Evolutionary conservation across 176 grass and related monocot species (phyloP).

Genomic region (Eremochloa ophiuroides): DNA sequence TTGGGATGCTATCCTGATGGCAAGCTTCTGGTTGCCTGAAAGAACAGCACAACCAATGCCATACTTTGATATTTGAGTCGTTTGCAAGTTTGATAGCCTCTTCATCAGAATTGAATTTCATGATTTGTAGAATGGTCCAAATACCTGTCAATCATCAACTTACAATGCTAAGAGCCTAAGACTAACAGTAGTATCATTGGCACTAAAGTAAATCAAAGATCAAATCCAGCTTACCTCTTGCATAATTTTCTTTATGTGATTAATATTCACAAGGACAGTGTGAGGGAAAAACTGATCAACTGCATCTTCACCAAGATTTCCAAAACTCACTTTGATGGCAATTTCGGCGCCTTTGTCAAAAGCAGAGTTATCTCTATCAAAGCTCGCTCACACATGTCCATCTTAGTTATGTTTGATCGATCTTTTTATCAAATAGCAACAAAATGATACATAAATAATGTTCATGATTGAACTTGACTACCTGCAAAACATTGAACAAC

Average conservation of each 20-base stretch:
- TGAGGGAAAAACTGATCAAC: conserved; percentile 89
- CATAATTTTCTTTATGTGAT: conserved; percentile 91
- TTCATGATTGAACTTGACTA: no score
- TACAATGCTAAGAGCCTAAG: neutral
- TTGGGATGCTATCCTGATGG: conserved; percentile 76
- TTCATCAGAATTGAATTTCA: conserved; percentile 86
- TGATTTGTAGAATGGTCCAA: conserved; percentile 85
- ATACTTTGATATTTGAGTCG: conserved; percentile 85
- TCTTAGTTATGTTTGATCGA: no score
- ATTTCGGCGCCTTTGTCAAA: conserved; percentile 82
- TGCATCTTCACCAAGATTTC: conserved; percentile 66
- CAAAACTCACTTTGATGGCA: conserved; percentile 75
- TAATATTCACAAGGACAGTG: conserved; percentile 80
- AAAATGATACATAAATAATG: no score
- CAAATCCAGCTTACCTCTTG: conserved; percentile 61
- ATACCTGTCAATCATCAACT: conserved; percentile 41
- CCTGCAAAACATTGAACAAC: no score
- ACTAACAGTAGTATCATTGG: neutral
- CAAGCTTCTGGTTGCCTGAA: conserved; percentile 67
- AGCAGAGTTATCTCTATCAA: neutral
- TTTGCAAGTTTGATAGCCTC: conserved; percentile 81
- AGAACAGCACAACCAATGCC: conserved; percentile 87
- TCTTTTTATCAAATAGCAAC: no score
- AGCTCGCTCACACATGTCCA: no score
- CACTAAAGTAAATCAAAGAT: neutral